Evolutionary conservation across 2,329 filamentous ascomycete species (phyloP).

Genomic region (Metarhizium album): DNA sequence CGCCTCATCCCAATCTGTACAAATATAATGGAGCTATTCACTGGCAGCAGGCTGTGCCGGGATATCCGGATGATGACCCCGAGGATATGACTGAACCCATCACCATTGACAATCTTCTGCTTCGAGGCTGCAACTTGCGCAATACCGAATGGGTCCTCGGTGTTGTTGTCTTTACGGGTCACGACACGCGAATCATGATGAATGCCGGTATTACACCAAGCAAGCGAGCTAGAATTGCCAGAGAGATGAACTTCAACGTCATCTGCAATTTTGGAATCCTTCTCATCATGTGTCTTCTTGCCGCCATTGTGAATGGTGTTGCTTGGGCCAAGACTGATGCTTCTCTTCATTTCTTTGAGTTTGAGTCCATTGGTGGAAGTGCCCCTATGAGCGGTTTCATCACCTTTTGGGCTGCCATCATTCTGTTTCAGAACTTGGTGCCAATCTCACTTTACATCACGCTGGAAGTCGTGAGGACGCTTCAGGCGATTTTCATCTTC

Average conservation of each 20-base stretch:
- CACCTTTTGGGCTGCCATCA: constrained; percentile 90
- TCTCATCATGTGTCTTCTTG: constrained; percentile 77
- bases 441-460: constrained; percentile 97
- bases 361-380: constrained; percentile 65
- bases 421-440: constrained; percentile 96
- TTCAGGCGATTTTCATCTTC: constrained; percentile 95
- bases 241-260: constrained; percentile 94
- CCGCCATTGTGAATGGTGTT: constrained; percentile 74
- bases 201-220: constrained; percentile 92
- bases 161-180: constrained; percentile 85
- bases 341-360: constrained; percentile 75
- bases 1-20: constrained; percentile 88
- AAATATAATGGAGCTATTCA: constrained; percentile 83
- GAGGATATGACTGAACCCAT: constrained; percentile 86
- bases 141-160: constrained; percentile 96
- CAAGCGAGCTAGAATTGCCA: constrained; percentile 83
- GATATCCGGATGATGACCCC: constrained; percentile 48
- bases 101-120: constrained; percentile 85
- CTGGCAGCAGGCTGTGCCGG: constrained; percentile 67
- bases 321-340: constrained; percentile 67
- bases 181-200: constrained; percentile 98
- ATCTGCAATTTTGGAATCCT: constrained; percentile 92
- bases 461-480: constrained; percentile 84
- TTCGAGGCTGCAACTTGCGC: constrained; percentile 84
- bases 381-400: constrained; percentile 80